Evolutionary conservation across 805 yeast genomes (phyloP), one percentile per base, ranked within the genome.

Genomic region (Candida corydali): DNA sequence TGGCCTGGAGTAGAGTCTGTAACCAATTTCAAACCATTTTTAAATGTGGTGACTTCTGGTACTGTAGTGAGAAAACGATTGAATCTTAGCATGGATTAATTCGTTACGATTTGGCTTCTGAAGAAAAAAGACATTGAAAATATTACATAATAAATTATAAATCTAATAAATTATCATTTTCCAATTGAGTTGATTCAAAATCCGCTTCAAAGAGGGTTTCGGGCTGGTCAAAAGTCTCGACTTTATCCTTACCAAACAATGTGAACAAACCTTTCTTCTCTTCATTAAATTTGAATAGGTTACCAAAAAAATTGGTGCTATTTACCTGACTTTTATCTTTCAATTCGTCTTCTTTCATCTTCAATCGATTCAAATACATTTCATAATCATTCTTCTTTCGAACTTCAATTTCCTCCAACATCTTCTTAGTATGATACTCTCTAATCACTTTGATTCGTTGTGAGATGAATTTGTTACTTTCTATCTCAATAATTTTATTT

Each of bases 1-100:
- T 89, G 95, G 26, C 95, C 88, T 1, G 96, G 93, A 0, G 83
- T 75, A 29, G 85, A 79, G 42, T 87, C 93, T 3, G 95, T 83
- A 8, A 87, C 89, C 5, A 91, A 82, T 44, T 82, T 71, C 25
- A 89, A 63, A 2, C 97, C 97, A 61, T 88, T 91, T 5, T 72
- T 46, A 23, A 91, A 66, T 0, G 79, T 55, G 17, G 65, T 50
- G 44, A 59, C 49, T 30, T 61, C 59, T 10, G n/a, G n/a, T n/a
- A n/a, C n/a, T n/a, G n/a, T n/a, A n/a, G n/a, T n/a, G n/a, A n/a
- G n/a, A n/a, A n/a, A n/a, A n/a, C n/a, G n/a, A n/a, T n/a, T n/a
- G n/a, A n/a, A n/a, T n/a, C n/a, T n/a, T n/a, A n/a, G n/a, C n/a
- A n/a, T n/a, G n/a, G n/a, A n/a, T n/a, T n/a, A n/a, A n/a, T n/a